These are phyloP conservation scores for Gracilaria domingensis DNA, from an alignment of 23 red algal genomes.

Conservation along the genomic window DNA sequence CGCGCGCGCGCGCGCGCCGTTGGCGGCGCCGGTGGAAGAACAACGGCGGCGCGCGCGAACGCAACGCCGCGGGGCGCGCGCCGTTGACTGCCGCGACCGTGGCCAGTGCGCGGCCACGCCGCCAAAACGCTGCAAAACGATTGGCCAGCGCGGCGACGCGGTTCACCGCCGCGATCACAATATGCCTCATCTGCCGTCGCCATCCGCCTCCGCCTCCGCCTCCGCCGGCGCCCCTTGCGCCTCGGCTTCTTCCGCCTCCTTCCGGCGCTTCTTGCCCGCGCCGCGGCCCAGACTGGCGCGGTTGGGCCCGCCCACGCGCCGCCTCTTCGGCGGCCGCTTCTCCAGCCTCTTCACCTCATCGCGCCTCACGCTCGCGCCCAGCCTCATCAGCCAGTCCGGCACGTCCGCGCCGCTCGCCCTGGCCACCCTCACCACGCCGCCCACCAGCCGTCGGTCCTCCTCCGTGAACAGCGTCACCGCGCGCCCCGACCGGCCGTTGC, in stretches of 20 bases:
- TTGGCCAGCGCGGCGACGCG: background rate
- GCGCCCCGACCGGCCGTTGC: slow-evolving; percentile 55
- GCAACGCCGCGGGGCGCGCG: background rate
- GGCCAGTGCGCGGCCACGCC: background rate
- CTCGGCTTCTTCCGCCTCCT: background rate
- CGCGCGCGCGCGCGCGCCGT: background rate
- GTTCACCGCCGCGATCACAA: background rate
- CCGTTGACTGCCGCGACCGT: background rate
- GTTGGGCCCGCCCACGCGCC: slow-evolving; percentile 48
- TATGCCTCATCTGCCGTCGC: too few species aligned
- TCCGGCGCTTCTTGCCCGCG: background rate
- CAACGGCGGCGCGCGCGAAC: too few species aligned
- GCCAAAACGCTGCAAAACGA: background rate
- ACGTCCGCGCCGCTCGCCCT: slow-evolving; percentile 75
- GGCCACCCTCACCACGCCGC: slow-evolving; percentile 59
- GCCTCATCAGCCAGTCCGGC: slow-evolving; percentile 71
- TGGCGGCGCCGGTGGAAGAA: too few species aligned
- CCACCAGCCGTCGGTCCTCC: slow-evolving; percentile 70
- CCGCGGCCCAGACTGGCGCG: background rate
- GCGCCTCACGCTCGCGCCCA: slow-evolving; percentile 17
- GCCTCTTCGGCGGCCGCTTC: slow-evolving; percentile 33
- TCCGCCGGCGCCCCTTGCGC: background rate
- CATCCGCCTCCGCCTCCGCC: background rate
- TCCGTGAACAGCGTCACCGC: slow-evolving; percentile 90
- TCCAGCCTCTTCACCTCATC: slow-evolving; percentile 55